Conservation (phyloP, 306 rosid species). For the Mucuna pruriens region DNA sequence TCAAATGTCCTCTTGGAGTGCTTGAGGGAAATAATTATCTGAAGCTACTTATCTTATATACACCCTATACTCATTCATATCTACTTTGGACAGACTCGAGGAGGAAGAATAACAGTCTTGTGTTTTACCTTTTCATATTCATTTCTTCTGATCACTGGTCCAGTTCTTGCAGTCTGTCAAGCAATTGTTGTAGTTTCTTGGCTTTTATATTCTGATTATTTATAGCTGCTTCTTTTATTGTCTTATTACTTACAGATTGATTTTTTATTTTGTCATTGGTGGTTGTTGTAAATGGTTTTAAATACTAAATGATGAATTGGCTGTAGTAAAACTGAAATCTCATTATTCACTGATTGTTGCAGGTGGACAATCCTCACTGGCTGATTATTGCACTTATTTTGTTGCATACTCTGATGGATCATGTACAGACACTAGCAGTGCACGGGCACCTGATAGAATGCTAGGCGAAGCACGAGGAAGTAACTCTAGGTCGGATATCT, state of each 20-base stretch:
- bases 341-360: slow-evolving; percentile 38
- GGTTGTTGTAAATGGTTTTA: slow-evolving; percentile 23
- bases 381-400: slow-evolving; percentile 98
- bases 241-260: neutral
- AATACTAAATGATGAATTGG: slow-evolving; percentile 23
- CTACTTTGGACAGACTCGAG: neutral
- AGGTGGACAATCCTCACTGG: slow-evolving; percentile 99
- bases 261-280: slow-evolving; percentile 21
- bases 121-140: neutral
- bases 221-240: slow-evolving; percentile 12
- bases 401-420: slow-evolving; percentile 99
- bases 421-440: slow-evolving; percentile 89
- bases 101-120: neutral
- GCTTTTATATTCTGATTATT: slow-evolving; percentile 22
- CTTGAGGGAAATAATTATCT: neutral
- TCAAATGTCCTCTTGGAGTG: neutral
- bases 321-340: slow-evolving; percentile 20
- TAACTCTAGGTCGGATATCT: slow-evolving; percentile 76
- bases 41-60: neutral
- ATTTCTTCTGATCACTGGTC: neutral
- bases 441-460: slow-evolving; percentile 97
- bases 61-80: neutral
- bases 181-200: slow-evolving; percentile 14
- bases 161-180: slow-evolving; percentile 2
- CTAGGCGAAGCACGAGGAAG: slow-evolving; percentile 95